phyloP scores from a whole-genome alignment of 768 basidiomycete genomes.

The Trametes punicea region DNA sequence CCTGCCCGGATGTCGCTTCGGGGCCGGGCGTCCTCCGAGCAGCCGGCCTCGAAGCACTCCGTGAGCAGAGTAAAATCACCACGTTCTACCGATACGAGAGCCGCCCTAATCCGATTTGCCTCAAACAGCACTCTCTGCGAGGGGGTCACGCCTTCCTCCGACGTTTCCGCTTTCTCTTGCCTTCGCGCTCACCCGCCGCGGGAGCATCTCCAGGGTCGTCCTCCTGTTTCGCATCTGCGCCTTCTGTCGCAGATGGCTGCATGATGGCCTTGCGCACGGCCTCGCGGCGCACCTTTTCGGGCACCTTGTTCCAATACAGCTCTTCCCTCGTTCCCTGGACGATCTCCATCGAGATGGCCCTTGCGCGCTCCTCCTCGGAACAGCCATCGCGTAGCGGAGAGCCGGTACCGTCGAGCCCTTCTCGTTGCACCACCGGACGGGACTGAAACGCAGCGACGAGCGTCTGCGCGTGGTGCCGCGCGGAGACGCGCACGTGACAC shows the following conservation, averaged over 20 bases:
- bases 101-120: too few species aligned
- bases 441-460: conserved; percentile 45
- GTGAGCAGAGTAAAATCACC: too few species aligned
- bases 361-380: conserved; percentile 17
- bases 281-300: conserved; percentile 61
- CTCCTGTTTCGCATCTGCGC: background rate
- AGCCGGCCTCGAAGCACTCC: too few species aligned
- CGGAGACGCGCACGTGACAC: conserved; percentile 72
- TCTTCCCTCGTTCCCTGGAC: conserved; percentile 63
- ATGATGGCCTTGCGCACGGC: conserved; percentile 51
- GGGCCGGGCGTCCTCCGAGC: too few species aligned
- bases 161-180: conserved; percentile 1
- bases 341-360: conserved; percentile 47
- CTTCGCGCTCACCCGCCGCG: background rate
- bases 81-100: too few species aligned
- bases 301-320: conserved; percentile 79
- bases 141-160: conserved; percentile 2
- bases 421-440: conserved; percentile 38
- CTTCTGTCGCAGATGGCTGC: background rate
- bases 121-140: too few species aligned
- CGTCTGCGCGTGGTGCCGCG: conserved; percentile 41
- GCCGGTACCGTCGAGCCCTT: conserved; percentile 57
- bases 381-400: background rate
- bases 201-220: background rate
- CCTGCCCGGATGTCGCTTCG: too few species aligned